Evolutionary conservation across 106 monocot genomes (phyloP).

Genomic region (Agapanthus africanus): DNA sequence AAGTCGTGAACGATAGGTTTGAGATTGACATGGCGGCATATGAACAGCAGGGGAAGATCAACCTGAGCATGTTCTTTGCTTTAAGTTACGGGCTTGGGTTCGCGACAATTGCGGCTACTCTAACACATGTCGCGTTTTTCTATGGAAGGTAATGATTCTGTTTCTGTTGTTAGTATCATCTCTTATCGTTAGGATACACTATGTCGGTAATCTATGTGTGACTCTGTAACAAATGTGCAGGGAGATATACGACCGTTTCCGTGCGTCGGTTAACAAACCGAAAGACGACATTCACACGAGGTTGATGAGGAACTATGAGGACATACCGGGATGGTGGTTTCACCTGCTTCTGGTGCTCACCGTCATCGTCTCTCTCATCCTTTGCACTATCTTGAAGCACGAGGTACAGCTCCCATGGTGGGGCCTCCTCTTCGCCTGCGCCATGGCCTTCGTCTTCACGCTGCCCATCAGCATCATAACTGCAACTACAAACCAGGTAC

Average conservation of each 20-base stretch:
- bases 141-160: slow-evolving; percentile 97
- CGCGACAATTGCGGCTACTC: slow-evolving; percentile 76
- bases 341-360: slow-evolving; percentile 42
- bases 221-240: no score
- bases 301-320: slow-evolving; percentile 77
- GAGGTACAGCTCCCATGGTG: slow-evolving; percentile 93
- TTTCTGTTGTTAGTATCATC: no score
- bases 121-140: slow-evolving; percentile 78
- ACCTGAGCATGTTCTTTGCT: slow-evolving; percentile 81
- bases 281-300: slow-evolving; percentile 83
- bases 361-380: slow-evolving; percentile 42
- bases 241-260: slow-evolving; percentile 71
- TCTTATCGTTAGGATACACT: no score
- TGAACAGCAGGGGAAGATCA: slow-evolving; percentile 49
- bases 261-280: slow-evolving; percentile 57
- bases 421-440: slow-evolving; percentile 83
- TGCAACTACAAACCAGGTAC: slow-evolving; percentile 96
- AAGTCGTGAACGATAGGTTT: slow-evolving; percentile 71
- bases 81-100: slow-evolving; percentile 75
- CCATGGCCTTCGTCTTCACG: slow-evolving; percentile 82
- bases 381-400: slow-evolving; percentile 66
- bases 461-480: slow-evolving; percentile 95
- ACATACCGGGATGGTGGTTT: slow-evolving; percentile 93
- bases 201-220: no score
- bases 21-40: slow-evolving; percentile 70